Evolutionary conservation across 768 basidiomycete genomes (phyloP), one percentile per base, ranked within the genome.

Genomic region (Hirschioporus abietinus): DNA sequence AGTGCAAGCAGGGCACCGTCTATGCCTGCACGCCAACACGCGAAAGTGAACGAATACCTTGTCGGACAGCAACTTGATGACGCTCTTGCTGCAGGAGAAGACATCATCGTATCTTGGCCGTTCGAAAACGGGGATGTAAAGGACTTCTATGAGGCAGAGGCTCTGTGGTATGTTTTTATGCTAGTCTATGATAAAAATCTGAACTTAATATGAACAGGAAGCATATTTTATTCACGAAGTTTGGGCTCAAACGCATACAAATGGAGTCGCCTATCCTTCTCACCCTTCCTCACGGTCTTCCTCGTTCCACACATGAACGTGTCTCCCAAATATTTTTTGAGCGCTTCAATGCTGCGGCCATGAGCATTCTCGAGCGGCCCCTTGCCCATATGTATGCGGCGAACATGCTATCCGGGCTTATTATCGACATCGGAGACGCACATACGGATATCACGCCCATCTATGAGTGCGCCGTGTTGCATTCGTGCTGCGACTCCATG

Each of bases 321-420:
- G 83, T 90, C 71, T 90, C 89, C 71, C 93, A 91, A 72, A 82
- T 92, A 52, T 93, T 96, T 78, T 97, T 97, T 71, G 95, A 96
- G 74, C 89, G 92, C 26, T 92, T 96, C 84, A 95, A 95, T 73
- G 89, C 91, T 27, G 89, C 95, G 9, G 92, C 88, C 18, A 86
- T 96, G 69, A 84, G 85, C 65, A 82, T 95, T 70, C 80, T 95
- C 63, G 90, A 95, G 66, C 91, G 93, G 0, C 90, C 95, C 24
- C 84, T 95, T 76, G 86, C 92, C 9, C 92, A 95, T 70, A 78
- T 96, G 59, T 96, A 92, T 76, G 87, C 93, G 24, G 85, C 85
- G 18, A 89, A 88, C 70, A 82, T 82, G 65, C 81, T 92, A 66
- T 86, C 78, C 65, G 93, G 93, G 61, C 77, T 96, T 63, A 86